Evolutionary conservation across 805 yeast genomes (phyloP).

Genomic region (Tetrapisispora iriomotensis): DNA sequence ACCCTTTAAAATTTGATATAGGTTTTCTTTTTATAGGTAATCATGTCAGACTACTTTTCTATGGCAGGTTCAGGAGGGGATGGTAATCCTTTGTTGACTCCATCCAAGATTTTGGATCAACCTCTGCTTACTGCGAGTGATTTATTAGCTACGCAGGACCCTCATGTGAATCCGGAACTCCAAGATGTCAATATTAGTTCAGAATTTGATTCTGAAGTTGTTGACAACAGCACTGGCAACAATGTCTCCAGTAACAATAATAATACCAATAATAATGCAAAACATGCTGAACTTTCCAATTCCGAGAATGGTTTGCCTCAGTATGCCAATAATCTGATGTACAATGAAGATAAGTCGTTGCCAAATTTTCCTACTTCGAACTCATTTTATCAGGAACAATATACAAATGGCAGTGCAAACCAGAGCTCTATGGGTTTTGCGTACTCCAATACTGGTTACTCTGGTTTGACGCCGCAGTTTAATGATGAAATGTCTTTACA

Average conservation of each 20-base stretch:
- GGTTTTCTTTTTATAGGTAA: background rate
- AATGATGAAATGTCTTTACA: background rate
- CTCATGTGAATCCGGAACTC: background rate
- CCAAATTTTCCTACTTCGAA: background rate
- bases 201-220: too few species aligned
- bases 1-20: background rate
- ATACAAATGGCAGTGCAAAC: background rate
- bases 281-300: too few species aligned
- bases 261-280: background rate
- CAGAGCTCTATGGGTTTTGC: background rate
- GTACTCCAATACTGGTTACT: background rate
- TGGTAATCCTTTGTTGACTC: background rate
- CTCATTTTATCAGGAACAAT: background rate
- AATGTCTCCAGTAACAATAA: background rate
- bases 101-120: conserved; percentile 4
- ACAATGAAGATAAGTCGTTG: background rate
- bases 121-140: background rate
- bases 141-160: background rate
- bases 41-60: conserved; percentile 4
- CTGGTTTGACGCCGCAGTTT: background rate
- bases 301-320: too few species aligned
- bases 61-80: background rate
- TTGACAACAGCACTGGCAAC: background rate
- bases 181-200: too few species aligned
- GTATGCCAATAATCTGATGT: too few species aligned